These are phyloP conservation scores for Chlorencoelia australis DNA, from an alignment of 2,329 filamentous ascomycete genomes.

Conservation along the genomic window DNA sequence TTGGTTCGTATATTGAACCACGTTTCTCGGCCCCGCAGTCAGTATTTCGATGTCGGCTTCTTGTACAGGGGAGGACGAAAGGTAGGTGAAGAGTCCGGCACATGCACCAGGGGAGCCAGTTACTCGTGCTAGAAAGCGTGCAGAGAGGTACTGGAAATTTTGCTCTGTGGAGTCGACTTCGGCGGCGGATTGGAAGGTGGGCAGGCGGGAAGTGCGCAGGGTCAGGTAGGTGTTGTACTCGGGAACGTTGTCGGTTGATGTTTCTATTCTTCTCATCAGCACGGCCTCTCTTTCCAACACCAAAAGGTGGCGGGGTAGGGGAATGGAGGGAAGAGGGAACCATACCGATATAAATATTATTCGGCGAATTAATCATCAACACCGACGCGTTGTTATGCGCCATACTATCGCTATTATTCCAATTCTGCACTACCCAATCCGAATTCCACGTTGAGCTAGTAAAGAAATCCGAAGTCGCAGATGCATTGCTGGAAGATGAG, in stretches of 20 bases:
- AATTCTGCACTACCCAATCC: conserved; percentile 22
- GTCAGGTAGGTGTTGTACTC: conserved; percentile 23
- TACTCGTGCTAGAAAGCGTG: conserved; percentile 22
- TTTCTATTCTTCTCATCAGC: conserved; percentile 11
- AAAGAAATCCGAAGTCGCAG: conserved; percentile 19
- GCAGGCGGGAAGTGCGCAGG: conserved; percentile 21
- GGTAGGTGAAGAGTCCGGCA: conserved; percentile 26
- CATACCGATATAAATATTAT: conserved; percentile 25
- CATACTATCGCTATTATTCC: conserved; percentile 21
- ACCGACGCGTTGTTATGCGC: conserved; percentile 13
- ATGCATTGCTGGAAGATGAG: conserved; percentile 11
- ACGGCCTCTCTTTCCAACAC: too few relatives aligned
- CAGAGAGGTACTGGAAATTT: conserved; percentile 23
- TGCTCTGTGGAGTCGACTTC: conserved; percentile 21
- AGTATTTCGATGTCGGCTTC: conserved; percentile 28
- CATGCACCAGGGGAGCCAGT: conserved; percentile 23
- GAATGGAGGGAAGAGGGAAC: not conserved
- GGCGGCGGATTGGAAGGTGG: conserved; percentile 22
- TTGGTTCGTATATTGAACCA: conserved; percentile 26
- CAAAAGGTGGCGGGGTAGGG: not conserved
- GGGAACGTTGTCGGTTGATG: conserved; percentile 11
- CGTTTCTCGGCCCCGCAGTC: conserved; percentile 18
- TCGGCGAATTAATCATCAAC: conserved; percentile 22
- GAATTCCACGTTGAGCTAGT: conserved; percentile 13
- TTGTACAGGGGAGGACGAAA: conserved; percentile 14